Base-by-base conservation (phyloP, 176 grass and related monocot genomes). In the Lolium rigidum region DNA sequence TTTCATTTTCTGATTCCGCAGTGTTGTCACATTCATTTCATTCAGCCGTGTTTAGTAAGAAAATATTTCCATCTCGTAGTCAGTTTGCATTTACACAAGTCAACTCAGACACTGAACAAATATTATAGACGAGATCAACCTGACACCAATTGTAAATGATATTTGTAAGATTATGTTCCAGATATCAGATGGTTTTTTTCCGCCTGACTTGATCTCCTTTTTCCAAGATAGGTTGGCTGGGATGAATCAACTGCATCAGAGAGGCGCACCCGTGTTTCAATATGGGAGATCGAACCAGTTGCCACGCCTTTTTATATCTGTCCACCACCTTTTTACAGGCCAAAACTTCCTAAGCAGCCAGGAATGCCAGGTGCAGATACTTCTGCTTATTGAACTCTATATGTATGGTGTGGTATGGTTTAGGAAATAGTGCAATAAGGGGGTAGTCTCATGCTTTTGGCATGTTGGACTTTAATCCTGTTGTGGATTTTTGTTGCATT, bases 241-340 rank as follows among this genome's bases (percentile, higher is more conserved):
- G 97, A 99, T 78, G 97, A 99, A 94, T 99, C 97, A 80, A 99
- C 90, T 80, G 89, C 83, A 22, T 91, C 90, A 3, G 97, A 99
- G 83, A 90, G 97, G 60, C 85, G 97, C 72, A 97, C 85, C 41
- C 94, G 94, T 73, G 94, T 99, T 67, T 99, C 97, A 39, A 90
- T 99, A 88, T 99, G 97, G 97, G 97, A 99, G 57, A 99, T 97
- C 21, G 97, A 99, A 89, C 97, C 97, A 72, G 94, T 99, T 39
- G 92, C 94, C 63, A 99, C 94, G 9, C 97, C 97, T 69, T 99
- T 99, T 81, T 99, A 99, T 94, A 94, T 99, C 85, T 99, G 97
- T 47, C 94, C 94, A 61, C 97, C 97, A 10, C 94, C 97, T 14
- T 94, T 94, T 89, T 99, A 94, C 65, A 91, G 88, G 70, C 92